These are phyloP conservation scores for Arthrinium phaeospermum DNA, from an alignment of 2,329 filamentous ascomycete species.

Conservation along the genomic window DNA sequence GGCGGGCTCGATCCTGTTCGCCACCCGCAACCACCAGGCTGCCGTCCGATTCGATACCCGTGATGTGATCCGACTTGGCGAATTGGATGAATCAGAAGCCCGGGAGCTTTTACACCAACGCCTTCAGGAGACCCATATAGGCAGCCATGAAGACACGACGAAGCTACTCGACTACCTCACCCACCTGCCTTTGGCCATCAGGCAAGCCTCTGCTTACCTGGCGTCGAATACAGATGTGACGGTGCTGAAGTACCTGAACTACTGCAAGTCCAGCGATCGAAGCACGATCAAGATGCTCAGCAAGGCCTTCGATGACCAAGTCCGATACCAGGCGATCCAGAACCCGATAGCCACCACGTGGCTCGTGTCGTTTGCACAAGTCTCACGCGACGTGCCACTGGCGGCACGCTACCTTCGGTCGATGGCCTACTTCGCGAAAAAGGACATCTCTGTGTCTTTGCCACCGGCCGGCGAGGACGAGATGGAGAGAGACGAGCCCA, in stretches of 20 bases:
- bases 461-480: too few relatives aligned
- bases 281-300: constrained; percentile 3
- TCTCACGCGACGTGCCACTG: background rate
- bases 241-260: background rate
- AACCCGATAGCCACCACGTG: constrained; percentile 5
- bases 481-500: background rate
- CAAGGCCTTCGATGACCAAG: constrained; percentile 3
- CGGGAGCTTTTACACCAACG: background rate
- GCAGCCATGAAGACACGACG: background rate
- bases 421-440: background rate
- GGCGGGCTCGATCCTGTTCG: constrained; percentile 19
- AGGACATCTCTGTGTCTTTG: background rate
- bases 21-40: constrained; percentile 13
- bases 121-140: background rate
- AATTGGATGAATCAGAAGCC: background rate
- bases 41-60: background rate
- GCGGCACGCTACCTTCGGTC: background rate
- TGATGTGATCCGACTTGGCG: background rate
- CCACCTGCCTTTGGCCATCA: background rate
- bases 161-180: background rate
- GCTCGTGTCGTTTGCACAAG: background rate
- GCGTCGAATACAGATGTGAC: background rate
- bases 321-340: background rate
- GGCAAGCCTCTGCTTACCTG: background rate
- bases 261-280: background rate